Evolutionary conservation across 352 stramenopile species (phyloP).

Genomic region (Phytophthora fragariae): DNA sequence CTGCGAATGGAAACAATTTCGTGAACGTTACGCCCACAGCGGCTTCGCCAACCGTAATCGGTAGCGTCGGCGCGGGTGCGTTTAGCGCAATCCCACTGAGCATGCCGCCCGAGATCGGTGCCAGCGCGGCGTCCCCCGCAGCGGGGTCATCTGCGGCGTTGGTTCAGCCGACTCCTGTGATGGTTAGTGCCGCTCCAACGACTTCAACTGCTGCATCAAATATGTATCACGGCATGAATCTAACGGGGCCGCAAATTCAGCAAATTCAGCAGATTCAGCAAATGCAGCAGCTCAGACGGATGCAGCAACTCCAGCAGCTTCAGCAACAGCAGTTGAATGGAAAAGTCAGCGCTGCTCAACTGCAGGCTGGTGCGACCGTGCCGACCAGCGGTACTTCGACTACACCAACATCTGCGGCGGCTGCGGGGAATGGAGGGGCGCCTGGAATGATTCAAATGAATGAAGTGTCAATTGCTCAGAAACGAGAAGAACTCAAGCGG

Average conservation of each 20-base stretch:
- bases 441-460: slow-evolving; percentile 76
- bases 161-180: slow-evolving; percentile 45
- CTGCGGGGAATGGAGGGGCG: slow-evolving; percentile 29
- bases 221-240: slow-evolving; percentile 83
- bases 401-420: slow-evolving; percentile 22
- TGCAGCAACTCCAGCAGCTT: slow-evolving; percentile 81
- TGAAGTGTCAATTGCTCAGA: slow-evolving; percentile 85
- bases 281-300: slow-evolving; percentile 84
- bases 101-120: slow-evolving; percentile 79
- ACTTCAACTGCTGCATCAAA: slow-evolving; percentile 43
- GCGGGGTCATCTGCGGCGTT: slow-evolving; percentile 49
- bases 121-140: slow-evolving; percentile 34
- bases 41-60: slow-evolving; percentile 28
- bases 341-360: slow-evolving; percentile 36
- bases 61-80: slow-evolving; percentile 26
- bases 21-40: slow-evolving; percentile 31
- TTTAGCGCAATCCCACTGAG: slow-evolving; percentile 73
- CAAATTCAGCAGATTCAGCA: slow-evolving; percentile 90
- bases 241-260: slow-evolving; percentile 79
- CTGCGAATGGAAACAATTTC: slow-evolving; percentile 40
- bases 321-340: slow-evolving; percentile 62
- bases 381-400: slow-evolving; percentile 38
- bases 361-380: slow-evolving; percentile 26
- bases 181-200: slow-evolving; percentile 47
- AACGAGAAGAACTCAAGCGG: slow-evolving; percentile 86